Conservation (phyloP, 2,329 filamentous ascomycete species). For the Nigrograna mackinnonii region DNA sequence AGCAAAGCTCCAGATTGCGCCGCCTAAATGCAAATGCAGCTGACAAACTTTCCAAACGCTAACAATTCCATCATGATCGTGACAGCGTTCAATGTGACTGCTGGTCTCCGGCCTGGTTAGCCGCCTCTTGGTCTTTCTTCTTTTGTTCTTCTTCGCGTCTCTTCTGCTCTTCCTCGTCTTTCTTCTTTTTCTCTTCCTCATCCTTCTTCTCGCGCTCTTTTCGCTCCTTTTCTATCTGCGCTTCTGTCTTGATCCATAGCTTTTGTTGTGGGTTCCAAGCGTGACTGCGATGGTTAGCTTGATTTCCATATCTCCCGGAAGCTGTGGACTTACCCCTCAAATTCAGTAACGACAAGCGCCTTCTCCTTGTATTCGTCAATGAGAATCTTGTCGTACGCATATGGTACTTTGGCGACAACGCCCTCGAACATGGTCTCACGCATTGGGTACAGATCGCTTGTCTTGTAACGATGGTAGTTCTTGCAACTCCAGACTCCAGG, state of each 20-base stretch:
- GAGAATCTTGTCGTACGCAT: conserved; percentile 67
- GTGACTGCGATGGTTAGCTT: conserved; percentile 52
- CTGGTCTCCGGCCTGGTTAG: neutral
- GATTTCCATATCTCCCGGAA: conserved; percentile 7
- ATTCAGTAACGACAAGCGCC: conserved; percentile 63
- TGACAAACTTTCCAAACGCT: too few species aligned
- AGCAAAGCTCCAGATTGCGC: too few species aligned
- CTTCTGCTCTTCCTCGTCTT: conserved; percentile 9
- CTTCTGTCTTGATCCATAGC: conserved; percentile 58
- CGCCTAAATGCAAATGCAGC: too few species aligned
- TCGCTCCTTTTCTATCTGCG: conserved; percentile 15
- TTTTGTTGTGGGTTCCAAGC: conserved; percentile 61
- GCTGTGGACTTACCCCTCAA: conserved; percentile 57
- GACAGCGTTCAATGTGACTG: too few species aligned
- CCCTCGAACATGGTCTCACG: conserved; percentile 76
- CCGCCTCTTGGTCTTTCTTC: too few species aligned
- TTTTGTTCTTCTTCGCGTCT: conserved; percentile 2
- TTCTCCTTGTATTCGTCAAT: conserved; percentile 67
- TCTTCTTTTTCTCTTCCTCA: conserved; percentile 15
- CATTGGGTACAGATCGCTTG: conserved; percentile 76
- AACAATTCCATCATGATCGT: too few species aligned
- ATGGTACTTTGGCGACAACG: conserved; percentile 70
- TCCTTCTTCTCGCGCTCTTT: conserved; percentile 18
- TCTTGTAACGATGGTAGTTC: conserved; percentile 74
- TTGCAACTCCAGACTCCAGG: conserved; percentile 79